Base-by-base conservation (phyloP, 192 early-diverging fungal genomes). In the Radiomyces spectabilis region DNA sequence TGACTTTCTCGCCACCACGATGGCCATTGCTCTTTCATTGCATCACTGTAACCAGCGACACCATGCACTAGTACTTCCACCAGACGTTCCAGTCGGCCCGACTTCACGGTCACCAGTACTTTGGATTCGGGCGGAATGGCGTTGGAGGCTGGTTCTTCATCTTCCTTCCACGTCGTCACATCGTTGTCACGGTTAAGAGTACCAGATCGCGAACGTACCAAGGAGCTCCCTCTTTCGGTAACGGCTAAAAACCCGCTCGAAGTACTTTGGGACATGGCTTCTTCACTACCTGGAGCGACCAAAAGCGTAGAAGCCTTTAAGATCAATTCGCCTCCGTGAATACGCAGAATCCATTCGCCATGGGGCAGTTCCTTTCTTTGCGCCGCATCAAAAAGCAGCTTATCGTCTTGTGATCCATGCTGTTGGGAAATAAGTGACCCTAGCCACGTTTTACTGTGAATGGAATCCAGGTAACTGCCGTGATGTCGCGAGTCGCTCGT, bases 61-160 rank as follows among this genome's bases (percentile, higher is more conserved):
- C 84, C 86, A 51, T 81, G 69, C 15, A 84, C 66, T 5, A 82
- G 63, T 12, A 84, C 55, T 16, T 85, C 76, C 37, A 87, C 57
- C 30, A 87, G 48, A 6, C 60, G 41, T 12, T 73, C 63, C 19
- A 85, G 43, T 7, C 78, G 79, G 4, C 84, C 85, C 22, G 80
- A 82, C 32, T 84, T 81, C 9, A 87, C 78, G 26, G 78, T 65
- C 5, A 79, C 85, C 3, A 59, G 21, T 29, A 51, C 4, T 18
- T 43, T 53, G 37, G 9, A 40, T 6, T 41, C 57, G 26, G 30
- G 38, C 19, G 57, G 54, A 43, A 73, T 71, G 24, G 56, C 51
- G 38, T 68, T 71, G 45, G 60, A 51, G 19, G 24, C 51, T n/a
- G n/a, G n/a, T n/a, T n/a, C n/a, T n/a, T n/a, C n/a, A n/a, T n/a